These are phyloP conservation scores for Porpolomopsis calyptriformis DNA, from an alignment of 768 basidiomycete genomes.

Conservation along the genomic window DNA sequence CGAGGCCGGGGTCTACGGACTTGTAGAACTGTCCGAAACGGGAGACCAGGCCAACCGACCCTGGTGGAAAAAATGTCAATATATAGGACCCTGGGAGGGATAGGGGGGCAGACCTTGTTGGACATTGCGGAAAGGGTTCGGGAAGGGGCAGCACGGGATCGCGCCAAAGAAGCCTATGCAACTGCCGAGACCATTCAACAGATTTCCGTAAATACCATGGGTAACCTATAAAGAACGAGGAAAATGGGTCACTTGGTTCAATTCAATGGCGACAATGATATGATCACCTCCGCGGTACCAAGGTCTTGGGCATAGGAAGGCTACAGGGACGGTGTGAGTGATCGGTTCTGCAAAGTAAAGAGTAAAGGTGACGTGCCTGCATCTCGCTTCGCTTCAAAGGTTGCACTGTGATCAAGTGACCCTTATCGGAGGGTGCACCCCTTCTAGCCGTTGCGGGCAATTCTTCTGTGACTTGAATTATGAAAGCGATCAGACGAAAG, in stretches of 20 bases:
- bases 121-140: constrained; percentile 80
- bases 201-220: constrained; percentile 79
- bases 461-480: constrained; percentile 56
- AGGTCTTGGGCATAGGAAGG: constrained; percentile 89
- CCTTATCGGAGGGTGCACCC: constrained; percentile 13
- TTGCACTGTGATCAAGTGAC: constrained; percentile 66
- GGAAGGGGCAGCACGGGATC: constrained; percentile 73
- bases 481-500: constrained; percentile 1
- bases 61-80: constrained; percentile 30
- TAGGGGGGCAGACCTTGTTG: constrained; percentile 50
- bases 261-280: not conserved
- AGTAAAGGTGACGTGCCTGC: constrained; percentile 44
- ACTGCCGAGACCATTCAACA: constrained; percentile 60
- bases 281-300: constrained; percentile 47
- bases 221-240: constrained; percentile 37
- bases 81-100: constrained; percentile 3
- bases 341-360: not conserved
- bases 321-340: constrained; percentile 25
- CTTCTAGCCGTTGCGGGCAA: constrained; percentile 25
- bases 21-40: constrained; percentile 97
- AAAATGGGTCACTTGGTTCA: not conserved
- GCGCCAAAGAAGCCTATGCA: constrained; percentile 63
- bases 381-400: constrained; percentile 77
- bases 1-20: constrained; percentile 86
- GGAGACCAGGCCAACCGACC: constrained; percentile 82